Conservation (phyloP, 345 rosid genomes). For the Linum trigynum region DNA sequence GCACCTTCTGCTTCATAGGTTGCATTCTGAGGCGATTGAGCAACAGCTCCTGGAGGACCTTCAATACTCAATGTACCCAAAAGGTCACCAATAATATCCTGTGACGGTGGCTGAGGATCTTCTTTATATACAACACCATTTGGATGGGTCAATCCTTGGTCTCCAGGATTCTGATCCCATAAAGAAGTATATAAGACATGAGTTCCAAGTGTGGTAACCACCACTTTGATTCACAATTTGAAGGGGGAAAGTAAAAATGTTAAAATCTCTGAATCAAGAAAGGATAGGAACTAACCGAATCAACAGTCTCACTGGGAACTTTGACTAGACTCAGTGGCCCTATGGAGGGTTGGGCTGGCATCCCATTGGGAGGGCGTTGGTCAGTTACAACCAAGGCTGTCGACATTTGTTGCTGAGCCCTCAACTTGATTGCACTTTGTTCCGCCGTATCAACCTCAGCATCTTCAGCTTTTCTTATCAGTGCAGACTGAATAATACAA, state of each 20-base stretch:
- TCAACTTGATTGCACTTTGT: constrained; percentile 95
- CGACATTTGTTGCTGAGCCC: constrained; percentile 86
- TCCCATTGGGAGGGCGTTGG: constrained; percentile 52
- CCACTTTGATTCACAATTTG: background rate
- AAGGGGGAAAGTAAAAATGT: background rate
- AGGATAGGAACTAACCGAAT: constrained; percentile 34
- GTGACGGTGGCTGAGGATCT: constrained; percentile 52
- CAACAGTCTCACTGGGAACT: constrained; percentile 51
- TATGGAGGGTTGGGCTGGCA: constrained; percentile 43
- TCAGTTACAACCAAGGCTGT: constrained; percentile 88
- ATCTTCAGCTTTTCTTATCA: constrained; percentile 82
- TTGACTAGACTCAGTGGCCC: constrained; percentile 53
- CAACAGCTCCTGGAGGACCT: constrained; percentile 55
- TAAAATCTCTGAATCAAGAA: constrained; percentile 3
- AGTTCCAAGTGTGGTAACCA: constrained; percentile 33
- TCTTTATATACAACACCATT: constrained; percentile 50
- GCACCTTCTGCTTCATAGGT: constrained; percentile 36
- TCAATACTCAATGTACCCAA: constrained; percentile 87
- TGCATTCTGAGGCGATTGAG: constrained; percentile 37
- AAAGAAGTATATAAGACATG: constrained; percentile 12
- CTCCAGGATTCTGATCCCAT: constrained; percentile 48
- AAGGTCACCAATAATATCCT: constrained; percentile 72
- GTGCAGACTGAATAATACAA: constrained; percentile 48
- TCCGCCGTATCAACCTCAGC: constrained; percentile 87
- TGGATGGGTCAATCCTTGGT: constrained; percentile 32